Conservation (phyloP, 1,284 basidiomycete genomes). For the Anthracocystis walkeri region DNA sequence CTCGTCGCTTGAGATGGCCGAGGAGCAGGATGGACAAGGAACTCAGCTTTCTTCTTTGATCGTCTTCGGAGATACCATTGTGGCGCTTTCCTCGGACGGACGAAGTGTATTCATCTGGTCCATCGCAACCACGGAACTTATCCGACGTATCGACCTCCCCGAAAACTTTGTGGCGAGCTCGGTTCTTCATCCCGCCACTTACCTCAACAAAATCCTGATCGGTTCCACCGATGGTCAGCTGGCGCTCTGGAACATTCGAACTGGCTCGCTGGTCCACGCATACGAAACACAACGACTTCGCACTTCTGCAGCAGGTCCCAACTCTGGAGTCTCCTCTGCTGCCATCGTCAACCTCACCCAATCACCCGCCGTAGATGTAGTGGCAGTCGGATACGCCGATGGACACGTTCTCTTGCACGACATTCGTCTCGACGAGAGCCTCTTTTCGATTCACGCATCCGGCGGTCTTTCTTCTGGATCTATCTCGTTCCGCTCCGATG, state of each 20-base stretch:
- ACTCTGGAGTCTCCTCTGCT: slow-evolving; percentile 69
- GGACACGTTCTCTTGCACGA: slow-evolving; percentile 91
- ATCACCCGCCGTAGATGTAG: slow-evolving; percentile 93
- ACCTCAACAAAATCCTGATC: slow-evolving; percentile 94
- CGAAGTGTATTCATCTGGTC: slow-evolving; percentile 85
- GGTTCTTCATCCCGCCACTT: slow-evolving; percentile 92
- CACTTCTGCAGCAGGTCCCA: slow-evolving; percentile 22
- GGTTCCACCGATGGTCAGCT: slow-evolving; percentile 83
- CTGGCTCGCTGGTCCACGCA: slow-evolving; percentile 72
- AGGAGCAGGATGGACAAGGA: slow-evolving; percentile 13
- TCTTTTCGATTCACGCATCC: slow-evolving; percentile 83
- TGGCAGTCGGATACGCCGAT: slow-evolving; percentile 88
- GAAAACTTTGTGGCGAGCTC: slow-evolving; percentile 80
- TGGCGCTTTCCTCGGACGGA: slow-evolving; percentile 78
- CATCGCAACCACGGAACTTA: slow-evolving; percentile 35
- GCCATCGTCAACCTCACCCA: slow-evolving; percentile 76
- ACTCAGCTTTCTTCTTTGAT: slow-evolving; percentile 51
- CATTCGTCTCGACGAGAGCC: slow-evolving; percentile 82
- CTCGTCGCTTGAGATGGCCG: background rate
- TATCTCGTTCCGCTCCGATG: slow-evolving; percentile 88
- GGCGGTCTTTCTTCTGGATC: slow-evolving; percentile 73
- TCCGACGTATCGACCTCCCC: slow-evolving; percentile 44
- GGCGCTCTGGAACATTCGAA: slow-evolving; percentile 92
- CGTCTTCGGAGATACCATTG: slow-evolving; percentile 65
- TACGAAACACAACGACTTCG: slow-evolving; percentile 64